Base-by-base conservation (phyloP, 331 rosid species). In the Acacia pycnantha region DNA sequence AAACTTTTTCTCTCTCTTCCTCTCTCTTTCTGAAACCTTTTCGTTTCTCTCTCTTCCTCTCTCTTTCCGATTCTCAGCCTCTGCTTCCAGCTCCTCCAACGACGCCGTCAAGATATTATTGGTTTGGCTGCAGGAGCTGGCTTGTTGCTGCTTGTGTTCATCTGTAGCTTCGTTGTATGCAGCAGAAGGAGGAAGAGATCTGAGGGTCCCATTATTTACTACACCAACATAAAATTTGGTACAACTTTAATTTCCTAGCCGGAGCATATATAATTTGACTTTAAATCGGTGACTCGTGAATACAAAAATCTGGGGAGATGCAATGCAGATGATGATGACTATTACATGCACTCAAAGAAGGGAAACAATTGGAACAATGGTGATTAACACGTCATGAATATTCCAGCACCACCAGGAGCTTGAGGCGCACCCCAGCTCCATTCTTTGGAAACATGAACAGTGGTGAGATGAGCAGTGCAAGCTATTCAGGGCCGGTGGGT, bases 51-150 rank as follows among this genome's bases (percentile, higher is more conserved):
- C n/a, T n/a, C n/a, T n/a, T n/a, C n/a, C n/a, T n/a, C n/a, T n/a
- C n/a, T n/a, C n/a, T n/a, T n/a, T n/a, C n/a, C n/a, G n/a, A n/a
- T n/a, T n/a, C n/a, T n/a, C n/a, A n/a, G n/a, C n/a, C n/a, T n/a
- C n/a, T n/a, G n/a, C n/a, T n/a, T n/a, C n/a, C n/a, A n/a, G n/a
- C n/a, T n/a, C n/a, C n/a, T n/a, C n/a, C n/a, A n/a, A n/a, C n/a
- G n/a, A n/a, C n/a, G n/a, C n/a, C n/a, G n/a, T n/a, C n/a, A n/a
- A n/a, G n/a, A n/a, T 72, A 88, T 95, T 37, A 27, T 86, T 53
- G 98, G 88, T 83, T 48, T 89, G 59, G 91, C 82, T 40, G 82
- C 73, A 18, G 96, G 83, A 21, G 92, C 72, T 21, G 96, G 86
- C 10, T 18, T 94, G 15, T 61, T 92, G 67, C 78, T 93, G 2